A percentile compares a stretch with the other conserved stretches of the same genome.
These are phyloP conservation scores for Biscogniauxia marginata DNA, from an alignment of 2,329 filamentous ascomycete species.

Conservation along the genomic window DNA sequence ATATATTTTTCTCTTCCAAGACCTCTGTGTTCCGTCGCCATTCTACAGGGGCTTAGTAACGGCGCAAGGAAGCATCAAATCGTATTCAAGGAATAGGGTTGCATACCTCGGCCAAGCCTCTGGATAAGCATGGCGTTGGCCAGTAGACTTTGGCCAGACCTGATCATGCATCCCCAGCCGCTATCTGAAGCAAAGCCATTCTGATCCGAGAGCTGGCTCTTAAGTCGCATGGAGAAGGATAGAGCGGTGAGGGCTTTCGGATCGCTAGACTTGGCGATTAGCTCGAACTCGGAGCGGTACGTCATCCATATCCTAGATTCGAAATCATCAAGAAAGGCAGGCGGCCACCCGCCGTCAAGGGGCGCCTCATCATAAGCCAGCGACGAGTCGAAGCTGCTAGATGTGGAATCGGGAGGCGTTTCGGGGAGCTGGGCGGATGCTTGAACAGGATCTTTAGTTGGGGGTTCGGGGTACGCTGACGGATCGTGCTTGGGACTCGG, in stretches of 20 bases:
- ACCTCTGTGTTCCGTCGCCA: slow-evolving; percentile 68
- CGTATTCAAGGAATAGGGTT: background rate
- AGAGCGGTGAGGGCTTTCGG: slow-evolving; percentile 68
- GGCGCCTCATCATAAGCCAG: slow-evolving; percentile 47
- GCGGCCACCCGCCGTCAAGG: slow-evolving; percentile 69
- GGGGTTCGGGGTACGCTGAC: slow-evolving; percentile 13
- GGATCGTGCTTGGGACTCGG: slow-evolving; percentile 17
- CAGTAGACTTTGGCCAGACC: slow-evolving; percentile 88
- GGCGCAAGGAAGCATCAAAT: background rate
- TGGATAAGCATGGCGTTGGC: slow-evolving; percentile 79
- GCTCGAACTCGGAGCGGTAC: slow-evolving; percentile 82
- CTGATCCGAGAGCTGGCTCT: slow-evolving; percentile 75
- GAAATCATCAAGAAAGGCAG: slow-evolving; percentile 84
- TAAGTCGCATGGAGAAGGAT: slow-evolving; percentile 81
- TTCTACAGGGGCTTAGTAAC: slow-evolving; percentile 43
- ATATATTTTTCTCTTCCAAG: slow-evolving; percentile 65
- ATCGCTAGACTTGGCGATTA: slow-evolving; percentile 77
- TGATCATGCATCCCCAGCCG: slow-evolving; percentile 98
- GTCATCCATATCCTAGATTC: slow-evolving; percentile 96
- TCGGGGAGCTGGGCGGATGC: slow-evolving; percentile 36
- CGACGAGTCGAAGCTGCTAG: slow-evolving; percentile 53
- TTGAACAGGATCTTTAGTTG: slow-evolving; percentile 12
- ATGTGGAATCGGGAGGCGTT: slow-evolving; percentile 48
- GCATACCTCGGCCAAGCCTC: slow-evolving; percentile 72
- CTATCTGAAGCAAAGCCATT: slow-evolving; percentile 87